Percentiles rank a stretch among this genome's conserved stretches.
phyloP scores from a whole-genome alignment of 164 flowering plant species.

The Kalanchoe fedtschenkoi region DNA sequence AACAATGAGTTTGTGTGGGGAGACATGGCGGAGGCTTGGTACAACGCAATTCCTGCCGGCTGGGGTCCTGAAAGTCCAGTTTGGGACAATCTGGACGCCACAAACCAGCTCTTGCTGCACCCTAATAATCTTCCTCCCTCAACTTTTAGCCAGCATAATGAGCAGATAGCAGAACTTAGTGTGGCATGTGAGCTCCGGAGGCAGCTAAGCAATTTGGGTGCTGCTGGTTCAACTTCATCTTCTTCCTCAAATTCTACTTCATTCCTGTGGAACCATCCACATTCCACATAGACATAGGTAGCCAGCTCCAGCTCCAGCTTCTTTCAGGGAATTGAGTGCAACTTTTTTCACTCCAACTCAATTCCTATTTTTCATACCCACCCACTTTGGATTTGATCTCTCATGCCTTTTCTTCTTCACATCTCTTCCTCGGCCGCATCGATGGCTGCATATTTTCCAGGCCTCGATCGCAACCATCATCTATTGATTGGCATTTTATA shows the following conservation, averaged over 20 bases:
- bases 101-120: conserved; percentile 32
- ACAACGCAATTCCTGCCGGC: conserved; percentile 54
- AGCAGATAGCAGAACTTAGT: conserved; percentile 4
- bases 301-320: background rate
- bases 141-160: conserved; percentile 13
- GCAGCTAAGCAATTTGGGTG: conserved; percentile 14
- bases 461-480: no score
- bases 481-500: no score
- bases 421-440: no score
- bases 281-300: background rate
- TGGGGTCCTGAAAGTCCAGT: conserved; percentile 84
- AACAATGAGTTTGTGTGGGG: conserved; percentile 53
- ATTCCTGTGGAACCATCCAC: conserved; percentile 28
- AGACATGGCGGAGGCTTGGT: conserved; percentile 73
- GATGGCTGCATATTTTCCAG: background rate
- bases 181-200: conserved; percentile 13
- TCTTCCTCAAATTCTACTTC: conserved; percentile 31
- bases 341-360: background rate
- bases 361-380: no score
- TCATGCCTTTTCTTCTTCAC: no score
- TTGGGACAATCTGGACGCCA: conserved; percentile 67
- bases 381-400: background rate
- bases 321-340: background rate
- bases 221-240: conserved; percentile 15
- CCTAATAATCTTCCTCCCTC: conserved; percentile 19